phyloP scores from a whole-genome alignment of 2,329 filamentous ascomycete genomes.

The Teratosphaeriaceae sp. region DNA sequence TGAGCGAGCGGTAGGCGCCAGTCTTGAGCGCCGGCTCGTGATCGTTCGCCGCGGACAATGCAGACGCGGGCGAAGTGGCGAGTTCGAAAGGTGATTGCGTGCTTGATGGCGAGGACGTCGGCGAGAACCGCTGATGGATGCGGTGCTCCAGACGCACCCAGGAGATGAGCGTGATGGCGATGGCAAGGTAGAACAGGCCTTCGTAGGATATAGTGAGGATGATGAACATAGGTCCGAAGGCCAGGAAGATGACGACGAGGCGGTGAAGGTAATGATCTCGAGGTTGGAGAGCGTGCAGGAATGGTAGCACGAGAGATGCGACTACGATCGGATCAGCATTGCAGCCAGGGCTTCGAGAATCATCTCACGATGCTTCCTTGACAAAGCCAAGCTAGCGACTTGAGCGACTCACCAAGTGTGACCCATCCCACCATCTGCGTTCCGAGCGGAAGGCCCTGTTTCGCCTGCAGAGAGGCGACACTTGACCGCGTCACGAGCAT shows the following conservation, averaged over 20 bases:
- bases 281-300: slow-evolving; percentile 72
- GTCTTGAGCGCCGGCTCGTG: slow-evolving; percentile 27
- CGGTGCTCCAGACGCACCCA: slow-evolving; percentile 92
- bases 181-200: slow-evolving; percentile 89
- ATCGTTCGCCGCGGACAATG: slow-evolving; percentile 27
- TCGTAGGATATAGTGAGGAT: slow-evolving; percentile 97
- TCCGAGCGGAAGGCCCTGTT: slow-evolving; percentile 73
- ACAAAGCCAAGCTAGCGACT: too few species aligned
- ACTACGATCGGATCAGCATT: slow-evolving; percentile 41
- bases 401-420: slow-evolving; percentile 58
- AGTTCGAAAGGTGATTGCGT: slow-evolving; percentile 15
- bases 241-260: slow-evolving; percentile 80
- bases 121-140: slow-evolving; percentile 44
- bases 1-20: slow-evolving; percentile 57
- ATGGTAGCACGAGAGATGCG: slow-evolving; percentile 68
- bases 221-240: slow-evolving; percentile 88
- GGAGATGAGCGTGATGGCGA: slow-evolving; percentile 70
- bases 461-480: slow-evolving; percentile 76
- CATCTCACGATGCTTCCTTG: too few species aligned
- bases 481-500: slow-evolving; percentile 85
- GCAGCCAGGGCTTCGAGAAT: too few species aligned
- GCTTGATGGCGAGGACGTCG: slow-evolving; percentile 1
- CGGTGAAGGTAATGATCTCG: slow-evolving; percentile 88
- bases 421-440: slow-evolving; percentile 84
- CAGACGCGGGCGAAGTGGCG: slow-evolving; percentile 29